Conservation (phyloP, 768 basidiomycete genomes). For the Saitozyma sp. region DNA sequence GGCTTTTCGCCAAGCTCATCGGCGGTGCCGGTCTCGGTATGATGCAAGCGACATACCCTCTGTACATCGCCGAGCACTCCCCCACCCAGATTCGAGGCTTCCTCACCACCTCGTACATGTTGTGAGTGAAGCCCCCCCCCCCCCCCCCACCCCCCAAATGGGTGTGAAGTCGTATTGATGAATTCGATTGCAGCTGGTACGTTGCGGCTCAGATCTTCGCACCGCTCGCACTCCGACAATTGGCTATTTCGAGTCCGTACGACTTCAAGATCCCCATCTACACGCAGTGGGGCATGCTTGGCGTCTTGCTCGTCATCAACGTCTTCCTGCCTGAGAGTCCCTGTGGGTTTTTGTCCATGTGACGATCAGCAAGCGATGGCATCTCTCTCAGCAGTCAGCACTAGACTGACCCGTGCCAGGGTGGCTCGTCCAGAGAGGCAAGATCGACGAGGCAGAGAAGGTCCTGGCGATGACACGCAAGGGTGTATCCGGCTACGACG, state of each 20-base stretch:
- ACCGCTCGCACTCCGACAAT: not conserved
- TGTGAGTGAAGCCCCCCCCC: not conserved
- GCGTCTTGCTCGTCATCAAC: slow-evolving; percentile 18
- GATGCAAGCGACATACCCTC: slow-evolving; percentile 23
- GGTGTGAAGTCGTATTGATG: too few species aligned
- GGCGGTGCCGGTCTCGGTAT: slow-evolving; percentile 22
- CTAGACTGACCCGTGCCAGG: not conserved
- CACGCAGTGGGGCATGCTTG: slow-evolving; percentile 16
- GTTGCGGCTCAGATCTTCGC: slow-evolving; percentile 5
- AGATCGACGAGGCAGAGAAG: slow-evolving; percentile 10
- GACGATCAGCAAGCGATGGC: too few species aligned
- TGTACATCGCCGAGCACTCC: slow-evolving; percentile 26
- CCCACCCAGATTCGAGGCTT: slow-evolving; percentile 27
- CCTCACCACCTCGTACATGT: slow-evolving; percentile 18
- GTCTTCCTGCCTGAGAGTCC: slow-evolving; percentile 23
- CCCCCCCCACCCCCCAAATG: too few species aligned
- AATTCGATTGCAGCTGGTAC: slow-evolving; percentile 1
- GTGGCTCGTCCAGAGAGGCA: slow-evolving; percentile 24
- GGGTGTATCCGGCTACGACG: slow-evolving; percentile 23
- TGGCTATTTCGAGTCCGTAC: slow-evolving; percentile 9
- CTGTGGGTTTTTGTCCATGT: too few species aligned
- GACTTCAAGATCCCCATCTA: slow-evolving; percentile 29
- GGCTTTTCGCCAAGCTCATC: slow-evolving; percentile 27
- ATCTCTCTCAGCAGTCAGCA: too few species aligned
- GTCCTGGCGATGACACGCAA: slow-evolving; percentile 7